These are phyloP conservation scores for Diatrype stigma DNA, from an alignment of 2,329 filamentous ascomycete species.

Conservation along the genomic window DNA sequence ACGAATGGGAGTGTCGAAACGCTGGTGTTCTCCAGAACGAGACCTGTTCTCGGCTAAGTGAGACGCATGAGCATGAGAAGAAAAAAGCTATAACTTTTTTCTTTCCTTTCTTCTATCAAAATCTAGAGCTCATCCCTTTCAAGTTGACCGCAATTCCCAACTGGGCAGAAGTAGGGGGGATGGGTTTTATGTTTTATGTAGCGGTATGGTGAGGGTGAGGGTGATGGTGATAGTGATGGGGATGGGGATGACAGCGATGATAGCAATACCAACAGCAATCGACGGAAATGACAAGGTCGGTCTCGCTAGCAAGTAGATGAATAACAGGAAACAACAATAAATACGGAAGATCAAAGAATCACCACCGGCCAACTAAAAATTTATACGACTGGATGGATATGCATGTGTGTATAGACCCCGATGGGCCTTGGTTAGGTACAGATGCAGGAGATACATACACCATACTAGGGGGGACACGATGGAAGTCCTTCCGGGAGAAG, in stretches of 20 bases:
- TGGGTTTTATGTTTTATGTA: too few species aligned
- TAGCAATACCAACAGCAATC: too few species aligned
- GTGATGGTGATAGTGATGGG: too few species aligned
- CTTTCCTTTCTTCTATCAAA: background rate
- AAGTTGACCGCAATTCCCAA: background rate
- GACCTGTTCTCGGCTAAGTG: background rate
- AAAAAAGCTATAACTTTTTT: background rate
- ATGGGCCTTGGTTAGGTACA: conserved; percentile 12
- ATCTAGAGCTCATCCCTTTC: background rate
- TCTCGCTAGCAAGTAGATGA: too few species aligned
- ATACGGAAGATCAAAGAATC: too few species aligned
- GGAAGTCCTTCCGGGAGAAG: background rate
- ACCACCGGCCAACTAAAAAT: too few species aligned
- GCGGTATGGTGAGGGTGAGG: too few species aligned
- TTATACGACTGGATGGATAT: too few species aligned
- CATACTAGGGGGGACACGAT: background rate
- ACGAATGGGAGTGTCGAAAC: background rate
- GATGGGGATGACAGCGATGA: too few species aligned
- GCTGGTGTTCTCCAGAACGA: background rate
- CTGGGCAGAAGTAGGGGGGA: background rate
- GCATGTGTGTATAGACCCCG: background rate
- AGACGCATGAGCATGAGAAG: too few species aligned
- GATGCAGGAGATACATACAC: conserved; percentile 14
- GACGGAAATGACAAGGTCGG: too few species aligned
- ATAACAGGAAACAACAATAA: background rate